Evolutionary conservation across 2,329 filamentous ascomycete genomes (phyloP).

Genomic region (Elsinoe fawcettii): DNA sequence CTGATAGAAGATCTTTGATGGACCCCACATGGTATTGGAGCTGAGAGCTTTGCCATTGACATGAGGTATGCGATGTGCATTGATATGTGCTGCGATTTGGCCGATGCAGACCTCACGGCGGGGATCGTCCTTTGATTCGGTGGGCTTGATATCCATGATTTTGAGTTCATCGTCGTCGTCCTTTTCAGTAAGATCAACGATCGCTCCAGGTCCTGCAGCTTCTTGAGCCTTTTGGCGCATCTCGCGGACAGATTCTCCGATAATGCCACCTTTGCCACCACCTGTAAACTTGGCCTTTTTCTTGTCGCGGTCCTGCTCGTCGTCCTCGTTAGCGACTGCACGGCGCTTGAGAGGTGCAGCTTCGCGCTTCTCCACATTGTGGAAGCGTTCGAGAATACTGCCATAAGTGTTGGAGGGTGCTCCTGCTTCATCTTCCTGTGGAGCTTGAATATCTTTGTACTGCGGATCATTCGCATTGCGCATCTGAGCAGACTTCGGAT

Average conservation of each 20-base stretch:
- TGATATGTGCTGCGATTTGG: conserved; percentile 17
- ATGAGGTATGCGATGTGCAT: conserved; percentile 18
- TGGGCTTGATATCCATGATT: conserved; percentile 20
- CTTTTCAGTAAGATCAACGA: conserved; percentile 46
- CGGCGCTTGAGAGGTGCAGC: conserved; percentile 59
- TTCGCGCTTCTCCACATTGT: conserved; percentile 63
- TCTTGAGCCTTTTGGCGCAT: conserved; percentile 41
- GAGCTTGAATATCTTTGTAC: conserved; percentile 3
- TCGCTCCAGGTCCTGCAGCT: conserved; percentile 25
- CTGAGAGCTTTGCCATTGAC: conserved; percentile 17
- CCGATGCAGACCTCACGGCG: conserved; percentile 19
- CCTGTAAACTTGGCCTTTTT: conserved; percentile 39
- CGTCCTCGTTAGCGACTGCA: conserved; percentile 33
- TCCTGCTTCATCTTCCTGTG: conserved; percentile 17
- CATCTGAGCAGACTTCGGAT: conserved; percentile 24
- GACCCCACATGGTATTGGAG: conserved; percentile 48
- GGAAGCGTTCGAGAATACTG: conserved; percentile 65
- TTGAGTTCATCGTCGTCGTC: conserved; percentile 20
- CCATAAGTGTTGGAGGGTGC: conserved; percentile 34
- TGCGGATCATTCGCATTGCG: conserved; percentile 4
- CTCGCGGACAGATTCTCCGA: conserved; percentile 61
- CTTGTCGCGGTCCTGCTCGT: conserved; percentile 31
- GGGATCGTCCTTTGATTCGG: conserved; percentile 9
- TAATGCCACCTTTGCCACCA: conserved; percentile 46
- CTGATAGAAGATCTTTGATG: conserved; percentile 64